Percentiles rank a stretch among this genome's conserved stretches.
Evolutionary conservation across 2,329 filamentous ascomycete species (phyloP).

Genomic region (Colletotrichum echinochloae): DNA sequence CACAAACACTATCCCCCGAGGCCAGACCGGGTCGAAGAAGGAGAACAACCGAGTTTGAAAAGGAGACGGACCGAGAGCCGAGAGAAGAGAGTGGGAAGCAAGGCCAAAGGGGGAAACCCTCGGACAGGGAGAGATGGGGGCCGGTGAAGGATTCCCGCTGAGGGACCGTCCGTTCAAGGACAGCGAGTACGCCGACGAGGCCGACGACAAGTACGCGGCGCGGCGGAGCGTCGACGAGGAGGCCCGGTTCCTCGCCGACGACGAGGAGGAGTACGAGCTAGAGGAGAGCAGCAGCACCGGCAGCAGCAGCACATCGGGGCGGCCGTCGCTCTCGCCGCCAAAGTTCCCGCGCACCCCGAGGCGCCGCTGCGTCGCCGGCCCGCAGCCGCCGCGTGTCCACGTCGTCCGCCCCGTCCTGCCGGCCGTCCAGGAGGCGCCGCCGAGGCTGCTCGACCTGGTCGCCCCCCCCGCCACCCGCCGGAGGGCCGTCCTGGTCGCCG

Average conservation of each 20-base stretch:
- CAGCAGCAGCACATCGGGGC: constrained; percentile 29
- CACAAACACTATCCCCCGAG: too few relatives aligned
- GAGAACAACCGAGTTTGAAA: too few relatives aligned
- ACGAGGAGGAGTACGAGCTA: constrained; percentile 29
- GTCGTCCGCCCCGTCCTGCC: constrained; percentile 29
- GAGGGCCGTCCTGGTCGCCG: constrained; percentile 26
- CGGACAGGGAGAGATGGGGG: constrained; percentile 13
- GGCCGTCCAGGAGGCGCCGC: constrained; percentile 20
- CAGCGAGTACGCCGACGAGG: constrained; percentile 20
- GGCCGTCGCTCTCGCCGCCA: constrained; percentile 22
- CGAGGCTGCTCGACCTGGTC: constrained; percentile 26
- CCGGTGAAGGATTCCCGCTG: constrained; percentile 21
- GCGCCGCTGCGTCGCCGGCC: constrained; percentile 32
- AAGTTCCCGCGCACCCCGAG: constrained; percentile 32
- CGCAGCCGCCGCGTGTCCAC: constrained; percentile 30
- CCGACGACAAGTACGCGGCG: constrained; percentile 10
- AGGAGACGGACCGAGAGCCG: too few relatives aligned
- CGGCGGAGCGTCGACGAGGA: constrained; percentile 26
- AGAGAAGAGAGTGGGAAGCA: too few relatives aligned
- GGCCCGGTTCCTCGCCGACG: constrained; percentile 17
- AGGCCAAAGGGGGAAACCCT: neutral
- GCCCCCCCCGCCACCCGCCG: constrained; percentile 26
- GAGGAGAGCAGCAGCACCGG: too few relatives aligned
- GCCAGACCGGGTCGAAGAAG: too few relatives aligned
- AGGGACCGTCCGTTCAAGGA: constrained; percentile 33